Conservation (phyloP, 306 rosid genomes). For the Argentina anserina region DNA sequence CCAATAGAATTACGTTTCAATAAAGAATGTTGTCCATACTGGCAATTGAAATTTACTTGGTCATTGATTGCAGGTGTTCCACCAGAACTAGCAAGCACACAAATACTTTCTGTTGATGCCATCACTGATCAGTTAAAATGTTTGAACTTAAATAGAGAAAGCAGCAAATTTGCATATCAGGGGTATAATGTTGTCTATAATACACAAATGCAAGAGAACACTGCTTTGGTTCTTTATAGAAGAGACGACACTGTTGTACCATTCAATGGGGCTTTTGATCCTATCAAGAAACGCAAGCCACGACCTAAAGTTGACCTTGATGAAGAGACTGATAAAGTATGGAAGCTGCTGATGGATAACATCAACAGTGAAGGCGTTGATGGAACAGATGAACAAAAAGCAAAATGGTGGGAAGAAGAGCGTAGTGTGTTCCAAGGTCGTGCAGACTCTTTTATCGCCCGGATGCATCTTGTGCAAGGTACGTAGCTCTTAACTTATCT, state of each 20-base stretch:
- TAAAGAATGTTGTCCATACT: background rate
- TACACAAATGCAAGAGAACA: slow-evolving; percentile 36
- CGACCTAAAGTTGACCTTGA: slow-evolving; percentile 94
- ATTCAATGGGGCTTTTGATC: slow-evolving; percentile 46
- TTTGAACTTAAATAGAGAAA: slow-evolving; percentile 56
- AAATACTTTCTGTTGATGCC: slow-evolving; percentile 34
- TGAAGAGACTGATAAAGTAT: slow-evolving; percentile 85
- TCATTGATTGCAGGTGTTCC: slow-evolving; percentile 42
- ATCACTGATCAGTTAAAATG: slow-evolving; percentile 48
- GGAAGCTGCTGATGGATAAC: slow-evolving; percentile 85
- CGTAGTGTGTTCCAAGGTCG: slow-evolving; percentile 82
- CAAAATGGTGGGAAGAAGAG: slow-evolving; percentile 98
- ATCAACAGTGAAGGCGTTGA: slow-evolving; percentile 86
- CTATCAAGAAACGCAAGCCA: slow-evolving; percentile 60
- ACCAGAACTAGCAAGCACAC: slow-evolving; percentile 18
- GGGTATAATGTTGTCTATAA: slow-evolving; percentile 46
- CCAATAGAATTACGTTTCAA: slow-evolving; percentile 8
- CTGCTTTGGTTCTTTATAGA: slow-evolving; percentile 41
- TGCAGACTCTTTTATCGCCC: slow-evolving; percentile 90
- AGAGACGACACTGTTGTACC: slow-evolving; percentile 60
- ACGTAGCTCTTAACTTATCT: slow-evolving; percentile 17
- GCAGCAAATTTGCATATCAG: slow-evolving; percentile 30
- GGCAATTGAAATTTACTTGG: slow-evolving; percentile 3
- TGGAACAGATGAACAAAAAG: slow-evolving; percentile 80
- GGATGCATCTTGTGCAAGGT: slow-evolving; percentile 99